A percentile compares a stretch with the other conserved stretches of the same genome.
Conservation (phyloP, 805 yeast genomes). For the Teunomyces aglyptinius region DNA sequence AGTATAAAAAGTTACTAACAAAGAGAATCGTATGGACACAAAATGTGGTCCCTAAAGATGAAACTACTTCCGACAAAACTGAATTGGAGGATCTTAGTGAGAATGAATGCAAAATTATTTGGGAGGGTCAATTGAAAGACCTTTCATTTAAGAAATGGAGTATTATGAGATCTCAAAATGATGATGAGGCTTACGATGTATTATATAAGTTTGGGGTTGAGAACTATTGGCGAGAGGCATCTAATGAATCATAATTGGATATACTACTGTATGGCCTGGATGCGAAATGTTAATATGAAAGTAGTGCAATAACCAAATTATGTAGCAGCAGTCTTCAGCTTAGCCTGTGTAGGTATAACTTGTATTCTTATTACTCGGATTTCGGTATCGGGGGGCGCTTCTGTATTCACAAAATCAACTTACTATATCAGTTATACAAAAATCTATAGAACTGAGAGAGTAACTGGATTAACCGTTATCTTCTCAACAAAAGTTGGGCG, state of each 20-base stretch:
- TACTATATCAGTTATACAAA: too few relatives aligned
- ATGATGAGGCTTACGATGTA: slow-evolving; percentile 49
- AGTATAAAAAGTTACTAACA: slow-evolving; percentile 59
- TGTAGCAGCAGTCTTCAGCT: too few relatives aligned
- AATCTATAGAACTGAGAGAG: too few relatives aligned
- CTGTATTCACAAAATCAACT: too few relatives aligned
- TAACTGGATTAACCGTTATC: too few relatives aligned
- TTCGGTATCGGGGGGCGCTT: too few relatives aligned
- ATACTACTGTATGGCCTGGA: too few relatives aligned
- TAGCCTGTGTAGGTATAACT: too few relatives aligned
- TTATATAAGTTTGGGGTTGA: slow-evolving; percentile 53
- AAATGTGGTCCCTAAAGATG: slow-evolving; percentile 34
- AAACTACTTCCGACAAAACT: slow-evolving; percentile 5
- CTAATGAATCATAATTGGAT: neutral
- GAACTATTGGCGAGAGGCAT: slow-evolving; percentile 51
- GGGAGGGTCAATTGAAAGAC: slow-evolving; percentile 68
- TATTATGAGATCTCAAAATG: slow-evolving; percentile 50
- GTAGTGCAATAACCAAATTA: too few relatives aligned
- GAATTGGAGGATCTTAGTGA: slow-evolving; percentile 33
- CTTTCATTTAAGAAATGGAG: slow-evolving; percentile 69
- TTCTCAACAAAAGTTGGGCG: too few relatives aligned
- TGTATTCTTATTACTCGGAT: too few relatives aligned
- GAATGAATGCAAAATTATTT: slow-evolving; percentile 51
- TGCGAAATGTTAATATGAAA: too few relatives aligned
- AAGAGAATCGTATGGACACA: slow-evolving; percentile 71